Evolutionary conservation across 2,329 filamentous ascomycete species (phyloP), one percentile per base, ranked within the genome.

Genomic region (Hypoxylon sp.): DNA sequence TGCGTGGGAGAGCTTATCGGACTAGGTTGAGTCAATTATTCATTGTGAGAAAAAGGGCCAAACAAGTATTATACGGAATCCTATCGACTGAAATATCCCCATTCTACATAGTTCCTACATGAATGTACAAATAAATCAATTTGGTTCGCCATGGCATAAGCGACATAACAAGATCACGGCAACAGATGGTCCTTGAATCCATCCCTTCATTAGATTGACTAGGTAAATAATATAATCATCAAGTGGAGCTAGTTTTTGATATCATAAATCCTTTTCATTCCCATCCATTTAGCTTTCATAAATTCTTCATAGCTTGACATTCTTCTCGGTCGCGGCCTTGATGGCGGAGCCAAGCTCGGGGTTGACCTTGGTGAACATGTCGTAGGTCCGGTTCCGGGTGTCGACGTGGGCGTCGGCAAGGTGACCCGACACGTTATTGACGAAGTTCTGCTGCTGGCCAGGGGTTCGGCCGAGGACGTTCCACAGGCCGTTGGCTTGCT

Each of bases 391-490:
- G 61, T 78, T 73, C 26, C 84, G 76, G 26, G 83, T 80, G 57
- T 78, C 78, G 51, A 75, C 71, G 59, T 78, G 73, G 2, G 82
- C 83, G 40, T 70, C 77, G 32, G 70, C 71, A 56, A 88, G 69
- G 60, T 87, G 82, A 2, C 72, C 80, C 2, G 82, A 70, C 12
- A 87, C 74, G 57, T 87, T 88, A 48, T 73, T 66, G 27, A 87
- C 70, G 50, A 85, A 83, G 65, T 83, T 82, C 2, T 82, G 77
- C 68, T 87, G 83, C 65, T 86, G 83, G 2, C 81, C 83, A 2
- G 70, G 59, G 2, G 73, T 73, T 16, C 69, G 70, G 35, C 77
- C 78, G 2, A 78, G 68, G 12, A 78, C 74, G 32, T 75, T 63
- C 78, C 78, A 83, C 9, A 82, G 69, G 3, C 67, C 71, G 38